Conservation (phyloP, 164 flowering plant species). For the Liriodendron chinense region DNA sequence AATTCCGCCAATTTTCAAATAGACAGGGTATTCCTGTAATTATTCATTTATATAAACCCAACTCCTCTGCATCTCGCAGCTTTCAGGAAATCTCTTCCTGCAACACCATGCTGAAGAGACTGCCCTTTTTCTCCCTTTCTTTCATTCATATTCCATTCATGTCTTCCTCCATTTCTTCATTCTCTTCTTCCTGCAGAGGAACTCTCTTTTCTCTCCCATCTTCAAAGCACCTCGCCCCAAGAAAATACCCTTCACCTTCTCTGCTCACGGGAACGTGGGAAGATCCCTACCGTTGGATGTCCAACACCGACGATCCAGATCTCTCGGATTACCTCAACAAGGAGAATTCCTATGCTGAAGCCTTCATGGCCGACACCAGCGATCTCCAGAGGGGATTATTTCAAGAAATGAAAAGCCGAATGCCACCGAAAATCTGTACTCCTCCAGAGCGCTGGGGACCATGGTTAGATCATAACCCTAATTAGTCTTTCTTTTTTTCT, state of each 20-base stretch:
- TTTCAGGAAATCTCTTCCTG: not conserved
- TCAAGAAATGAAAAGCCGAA: constrained; percentile 63
- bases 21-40: not conserved
- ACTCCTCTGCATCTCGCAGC: not conserved
- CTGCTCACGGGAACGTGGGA: constrained; percentile 69
- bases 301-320: constrained; percentile 68
- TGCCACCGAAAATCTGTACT: constrained; percentile 58
- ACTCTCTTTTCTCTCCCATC: constrained; percentile 18
- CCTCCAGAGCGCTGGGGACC: constrained; percentile 91
- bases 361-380: constrained; percentile 76
- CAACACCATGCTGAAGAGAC: constrained; percentile 4
- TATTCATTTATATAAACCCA: not conserved
- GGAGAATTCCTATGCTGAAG: constrained; percentile 70
- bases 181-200: constrained; percentile 38
- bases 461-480: constrained; percentile 43
- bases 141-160: constrained; percentile 13
- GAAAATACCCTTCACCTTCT: constrained; percentile 55
- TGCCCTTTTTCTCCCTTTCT: constrained; percentile 12
- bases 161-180: constrained; percentile 25
- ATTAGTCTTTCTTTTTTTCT: too few relatives aligned
- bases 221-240: constrained; percentile 56
- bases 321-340: constrained; percentile 43
- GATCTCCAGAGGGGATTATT: constrained; percentile 42
- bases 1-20: not conserved
- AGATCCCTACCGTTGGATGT: constrained; percentile 94